Evolutionary conservation across 371 early-diverging fungal species (phyloP), one percentile per base, ranked within the genome.

Genomic region (Lichtheimia ornata): DNA sequence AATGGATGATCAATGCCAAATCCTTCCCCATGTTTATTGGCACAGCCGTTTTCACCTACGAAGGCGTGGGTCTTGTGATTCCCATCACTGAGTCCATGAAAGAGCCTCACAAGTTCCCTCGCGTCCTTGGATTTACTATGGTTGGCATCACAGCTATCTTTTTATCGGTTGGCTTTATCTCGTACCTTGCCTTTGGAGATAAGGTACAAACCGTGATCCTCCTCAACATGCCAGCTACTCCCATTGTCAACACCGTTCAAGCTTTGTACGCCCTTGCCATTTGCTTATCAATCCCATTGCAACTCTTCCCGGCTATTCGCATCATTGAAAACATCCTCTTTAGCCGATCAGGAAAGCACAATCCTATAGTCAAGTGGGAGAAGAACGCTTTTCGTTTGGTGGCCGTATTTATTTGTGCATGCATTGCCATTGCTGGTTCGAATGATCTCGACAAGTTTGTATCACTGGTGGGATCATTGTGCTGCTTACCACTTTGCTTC

Each of bases 41-140:
- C 44, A 94, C 94, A 14, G 91, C 94, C 54, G 88, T 94, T 35
- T 95, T 91, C 71, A 91, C 94, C 0, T 95, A 90, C 62, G 95
- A 95, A 76, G 95, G 95, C 30, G 91, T 94, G 69, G 92, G 95
- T 51, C 67, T 94, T 41, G 76, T 89, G 20, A 87, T 87, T 62
- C 88, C 89, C 5, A 87, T 87, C 53, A 83, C 83, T 9, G 87
- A 87, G 59, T 84, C 88, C 0, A 94, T 93, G 93, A 83, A 82
- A 70, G 86, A 88, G 11, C 93, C 95, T 0, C 77, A 88, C 60
- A 82, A 90, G 58, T 94, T 95, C 71, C 84, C 87, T 27, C 75
- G 69, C 56, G 91, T 91, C 5, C 69, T 95, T 25, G 81, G 86
- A 2, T 72, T 75, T 4, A 87, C 89, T 45, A 89, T 94, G 81